Evolutionary conservation across 176 grass and related monocot species (phyloP).

Genomic region (Saccharum officinarum): DNA sequence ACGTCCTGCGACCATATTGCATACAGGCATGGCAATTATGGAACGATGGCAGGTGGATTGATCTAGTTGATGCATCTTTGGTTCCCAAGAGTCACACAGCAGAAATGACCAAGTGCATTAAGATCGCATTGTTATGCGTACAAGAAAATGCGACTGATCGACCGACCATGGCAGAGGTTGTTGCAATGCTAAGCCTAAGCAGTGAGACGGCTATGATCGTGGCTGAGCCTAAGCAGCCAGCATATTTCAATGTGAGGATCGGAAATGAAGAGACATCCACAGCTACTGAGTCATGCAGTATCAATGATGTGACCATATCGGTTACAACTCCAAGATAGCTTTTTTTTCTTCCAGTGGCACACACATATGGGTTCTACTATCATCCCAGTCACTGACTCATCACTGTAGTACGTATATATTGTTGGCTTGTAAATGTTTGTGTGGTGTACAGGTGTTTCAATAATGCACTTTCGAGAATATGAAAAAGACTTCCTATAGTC

Average conservation of each 20-base stretch:
- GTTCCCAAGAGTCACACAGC: neutral
- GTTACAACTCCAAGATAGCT: neutral
- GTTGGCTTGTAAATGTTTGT: too few relatives aligned
- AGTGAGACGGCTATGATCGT: neutral
- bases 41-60: neutral
- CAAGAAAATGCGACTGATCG: neutral
- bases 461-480: neutral
- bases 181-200: neutral
- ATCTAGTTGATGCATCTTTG: neutral
- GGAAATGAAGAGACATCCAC: neutral
- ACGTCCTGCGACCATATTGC: neutral
- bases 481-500: neutral
- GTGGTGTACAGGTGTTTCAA: neutral
- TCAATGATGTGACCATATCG: neutral
- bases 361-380: neutral
- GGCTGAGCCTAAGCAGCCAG: neutral
- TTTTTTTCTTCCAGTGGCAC: neutral
- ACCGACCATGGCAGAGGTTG: neutral
- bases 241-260: neutral
- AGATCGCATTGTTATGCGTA: neutral
- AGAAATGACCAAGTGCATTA: neutral
- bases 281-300: neutral
- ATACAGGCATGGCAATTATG: neutral
- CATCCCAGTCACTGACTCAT: neutral
- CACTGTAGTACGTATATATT: neutral